A percentile compares a stretch with the other conserved stretches of the same genome.
phyloP scores from a whole-genome alignment of 2,329 filamentous ascomycete genomes.

The Colletotrichum agaves region DNA sequence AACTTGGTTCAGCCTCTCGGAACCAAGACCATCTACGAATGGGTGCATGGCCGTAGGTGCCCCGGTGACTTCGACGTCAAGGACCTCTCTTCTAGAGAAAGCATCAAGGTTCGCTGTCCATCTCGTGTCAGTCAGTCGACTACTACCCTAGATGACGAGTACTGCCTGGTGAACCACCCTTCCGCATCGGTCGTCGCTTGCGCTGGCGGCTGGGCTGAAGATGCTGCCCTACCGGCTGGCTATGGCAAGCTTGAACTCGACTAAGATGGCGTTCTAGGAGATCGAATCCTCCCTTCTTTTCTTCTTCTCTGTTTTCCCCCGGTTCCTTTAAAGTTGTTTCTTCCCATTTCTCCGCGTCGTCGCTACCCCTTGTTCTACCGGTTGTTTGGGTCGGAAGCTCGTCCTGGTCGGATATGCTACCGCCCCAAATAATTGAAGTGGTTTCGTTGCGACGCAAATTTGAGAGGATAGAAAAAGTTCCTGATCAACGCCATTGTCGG shows the following conservation, averaged over 20 bases:
- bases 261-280: background rate
- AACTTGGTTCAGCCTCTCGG: slow-evolving; percentile 9
- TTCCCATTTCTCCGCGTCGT: too few relatives aligned
- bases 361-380: background rate
- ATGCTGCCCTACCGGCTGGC: background rate
- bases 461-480: too few relatives aligned
- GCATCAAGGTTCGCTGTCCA: slow-evolving; percentile 21
- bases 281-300: background rate
- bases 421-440: background rate
- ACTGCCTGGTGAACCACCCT: slow-evolving; percentile 25
- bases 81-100: slow-evolving; percentile 29
- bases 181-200: slow-evolving; percentile 20
- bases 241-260: background rate
- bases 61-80: slow-evolving; percentile 26
- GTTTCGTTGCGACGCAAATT: background rate
- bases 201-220: slow-evolving; percentile 31
- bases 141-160: slow-evolving; percentile 11
- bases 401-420: background rate
- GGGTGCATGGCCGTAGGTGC: slow-evolving; percentile 21
- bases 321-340: too few relatives aligned
- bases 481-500: too few relatives aligned
- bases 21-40: slow-evolving; percentile 14
- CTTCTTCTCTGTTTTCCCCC: background rate
- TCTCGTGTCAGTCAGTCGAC: slow-evolving; percentile 22
- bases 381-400: background rate